phyloP scores from a whole-genome alignment of 495 filamentous ascomycete species.

The Penicillium canariense region DNA sequence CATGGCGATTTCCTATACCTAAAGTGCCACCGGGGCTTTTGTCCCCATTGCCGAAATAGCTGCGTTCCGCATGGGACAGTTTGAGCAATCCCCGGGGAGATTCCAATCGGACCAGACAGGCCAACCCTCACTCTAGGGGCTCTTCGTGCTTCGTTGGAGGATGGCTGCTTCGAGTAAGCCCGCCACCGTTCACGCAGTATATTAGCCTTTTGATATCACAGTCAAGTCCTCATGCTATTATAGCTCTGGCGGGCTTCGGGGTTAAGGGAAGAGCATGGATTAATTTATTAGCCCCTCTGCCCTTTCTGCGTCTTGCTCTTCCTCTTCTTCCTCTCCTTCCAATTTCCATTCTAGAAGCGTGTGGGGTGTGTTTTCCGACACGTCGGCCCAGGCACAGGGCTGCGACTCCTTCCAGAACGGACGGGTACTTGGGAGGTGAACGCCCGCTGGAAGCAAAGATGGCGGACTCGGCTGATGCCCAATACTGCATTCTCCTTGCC shows the following conservation, averaged over 20 bases:
- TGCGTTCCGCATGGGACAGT: background rate
- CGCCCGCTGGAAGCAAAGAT: too few relatives aligned
- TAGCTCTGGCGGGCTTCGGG: too few relatives aligned
- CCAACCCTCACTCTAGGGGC: background rate
- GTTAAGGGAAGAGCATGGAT: too few relatives aligned
- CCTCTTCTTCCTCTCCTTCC: too few relatives aligned
- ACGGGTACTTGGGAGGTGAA: too few relatives aligned
- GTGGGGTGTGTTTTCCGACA: too few relatives aligned
- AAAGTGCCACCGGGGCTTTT: background rate
- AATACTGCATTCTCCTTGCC: conserved; percentile 60
- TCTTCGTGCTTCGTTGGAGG: background rate
- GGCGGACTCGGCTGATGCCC: conserved; percentile 41
- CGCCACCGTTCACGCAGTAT: background rate
- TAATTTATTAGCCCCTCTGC: too few relatives aligned
- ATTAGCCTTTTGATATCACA: background rate
- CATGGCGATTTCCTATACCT: background rate
- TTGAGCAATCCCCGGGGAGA: background rate
- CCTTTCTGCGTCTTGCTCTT: too few relatives aligned
- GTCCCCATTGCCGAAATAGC: background rate
- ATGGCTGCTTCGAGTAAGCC: background rate
- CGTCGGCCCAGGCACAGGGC: background rate
- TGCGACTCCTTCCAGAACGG: too few relatives aligned
- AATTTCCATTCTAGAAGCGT: too few relatives aligned
- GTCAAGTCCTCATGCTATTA: too few relatives aligned
- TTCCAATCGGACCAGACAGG: background rate